Evolutionary conservation across 768 basidiomycete species (phyloP).

Genomic region (Chalciporus piperatus): DNA sequence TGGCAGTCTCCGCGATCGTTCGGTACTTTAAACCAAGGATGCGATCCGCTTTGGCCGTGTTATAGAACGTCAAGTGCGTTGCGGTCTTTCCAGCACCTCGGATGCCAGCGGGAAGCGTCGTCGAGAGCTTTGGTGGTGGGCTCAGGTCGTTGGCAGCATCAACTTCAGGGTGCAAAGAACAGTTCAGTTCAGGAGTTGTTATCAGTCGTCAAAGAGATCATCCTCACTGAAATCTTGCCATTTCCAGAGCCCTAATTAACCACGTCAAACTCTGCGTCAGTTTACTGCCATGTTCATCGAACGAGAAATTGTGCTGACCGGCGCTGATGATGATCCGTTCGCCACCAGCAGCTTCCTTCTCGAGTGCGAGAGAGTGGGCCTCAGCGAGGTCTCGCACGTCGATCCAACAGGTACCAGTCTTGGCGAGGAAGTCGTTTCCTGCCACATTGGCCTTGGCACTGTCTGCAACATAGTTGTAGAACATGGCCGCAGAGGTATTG

Average conservation of each 20-base stretch:
- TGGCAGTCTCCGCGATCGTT: constrained; percentile 38
- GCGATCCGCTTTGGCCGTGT: constrained; percentile 36
- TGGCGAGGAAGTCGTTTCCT: constrained; percentile 24
- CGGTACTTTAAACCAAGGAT: constrained; percentile 44
- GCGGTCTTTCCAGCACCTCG: constrained; percentile 31
- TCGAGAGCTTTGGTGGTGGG: constrained; percentile 31
- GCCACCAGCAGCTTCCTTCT: constrained; percentile 49
- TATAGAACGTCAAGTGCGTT: constrained; percentile 29
- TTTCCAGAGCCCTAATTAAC: constrained; percentile 22
- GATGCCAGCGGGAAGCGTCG: constrained; percentile 31
- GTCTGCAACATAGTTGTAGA: constrained; percentile 34
- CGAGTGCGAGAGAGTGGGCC: constrained; percentile 53
- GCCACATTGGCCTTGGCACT: constrained; percentile 16
- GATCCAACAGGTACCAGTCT: constrained; percentile 35
- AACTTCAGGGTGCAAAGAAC: constrained; percentile 20
- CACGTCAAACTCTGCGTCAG: background rate
- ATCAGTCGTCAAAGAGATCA: background rate
- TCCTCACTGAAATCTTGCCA: constrained; percentile 33
- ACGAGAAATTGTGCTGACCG: constrained; percentile 14
- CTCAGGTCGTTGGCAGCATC: constrained; percentile 36
- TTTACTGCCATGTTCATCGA: background rate
- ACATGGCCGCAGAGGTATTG: constrained; percentile 37
- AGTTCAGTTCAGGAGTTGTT: background rate
- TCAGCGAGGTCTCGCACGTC: constrained; percentile 56
- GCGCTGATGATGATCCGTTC: constrained; percentile 54